Base-by-base conservation (phyloP, 345 rosid species). In the Cochlearia excelsa region DNA sequence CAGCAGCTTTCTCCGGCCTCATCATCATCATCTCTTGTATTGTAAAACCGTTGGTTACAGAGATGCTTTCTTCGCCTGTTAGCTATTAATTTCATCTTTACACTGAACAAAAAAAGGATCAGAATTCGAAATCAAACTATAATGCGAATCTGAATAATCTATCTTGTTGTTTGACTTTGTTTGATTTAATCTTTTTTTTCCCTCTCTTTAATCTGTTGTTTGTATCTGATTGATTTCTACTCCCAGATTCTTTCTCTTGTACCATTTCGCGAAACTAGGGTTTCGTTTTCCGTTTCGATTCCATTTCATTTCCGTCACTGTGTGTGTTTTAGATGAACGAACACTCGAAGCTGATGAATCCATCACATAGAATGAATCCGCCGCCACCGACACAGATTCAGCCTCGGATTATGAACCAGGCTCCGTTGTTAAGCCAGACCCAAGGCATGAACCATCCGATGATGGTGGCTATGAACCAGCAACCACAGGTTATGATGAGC, bases 321-420 rank as follows among this genome's bases (percentile, higher is more conserved):
- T 52, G n/a, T 26, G 30, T 69, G 9, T 55, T 27, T 37, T 40
- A 37, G 51, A 83, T 84, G 95, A 84, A 82, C 78, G 90, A 72
- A 54, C 80, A 74, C 55, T 63, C 78, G 5, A 81, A 58, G 77
- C 67, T 78, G 68, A 76, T 80, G 80, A 82, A 70, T 54, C 83
- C 74, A 29, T 77, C 72, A 31, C 75, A 77, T 29, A 76, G 65
- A 46, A 58, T 63, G 69, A 65, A 72, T 65, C 71, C 28, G 9
- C 79, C 69, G 26, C 73, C 65, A 31, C 77, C 65, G 35, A 78
- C 71, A 30, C 83, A 74, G 78, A 72, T 75, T 43, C 82, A 74
- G 68, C 31, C 69, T 3, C 75, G 73, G 64, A 66, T 76, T 34
- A 30, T 78, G 72, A 80, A 67, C 60, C 89, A 77, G 67, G 39